Evolutionary conservation across 140 eudicot species (phyloP).

Genomic region (Stevia rebaudiana): DNA sequence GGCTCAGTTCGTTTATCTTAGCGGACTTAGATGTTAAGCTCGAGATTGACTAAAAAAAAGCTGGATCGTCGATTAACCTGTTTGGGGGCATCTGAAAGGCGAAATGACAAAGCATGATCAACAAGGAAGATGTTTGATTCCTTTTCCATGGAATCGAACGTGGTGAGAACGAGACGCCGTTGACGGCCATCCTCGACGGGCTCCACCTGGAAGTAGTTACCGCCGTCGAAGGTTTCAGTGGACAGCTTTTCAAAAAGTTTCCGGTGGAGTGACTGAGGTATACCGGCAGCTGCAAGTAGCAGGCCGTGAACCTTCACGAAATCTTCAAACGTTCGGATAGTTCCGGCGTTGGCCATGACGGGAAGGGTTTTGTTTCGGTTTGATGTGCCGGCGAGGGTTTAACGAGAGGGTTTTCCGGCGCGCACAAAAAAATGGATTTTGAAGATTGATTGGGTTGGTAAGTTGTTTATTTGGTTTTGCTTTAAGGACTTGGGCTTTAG

Average conservation of each 20-base stretch:
- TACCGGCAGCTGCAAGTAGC: conserved; percentile 77
- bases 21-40: too few species aligned
- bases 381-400: conserved; percentile 33
- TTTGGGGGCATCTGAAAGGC: conserved; percentile 86
- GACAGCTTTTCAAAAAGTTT: conserved; percentile 63
- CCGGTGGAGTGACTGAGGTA: conserved; percentile 64
- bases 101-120: conserved; percentile 95
- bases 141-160: conserved; percentile 41
- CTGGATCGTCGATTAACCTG: too few species aligned
- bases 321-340: conserved; percentile 46
- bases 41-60: too few species aligned
- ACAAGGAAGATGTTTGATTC: conserved; percentile 69
- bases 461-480: too few species aligned
- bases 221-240: conserved; percentile 82
- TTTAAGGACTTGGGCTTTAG: conserved; percentile 7
- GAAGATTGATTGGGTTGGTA: neutral
- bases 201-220: conserved; percentile 82
- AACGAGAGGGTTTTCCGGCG: conserved; percentile 19
- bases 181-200: conserved; percentile 80
- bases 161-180: conserved; percentile 59
- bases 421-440: neutral
- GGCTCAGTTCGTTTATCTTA: too few species aligned
- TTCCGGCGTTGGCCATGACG: conserved; percentile 40
- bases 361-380: conserved; percentile 4
- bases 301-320: conserved; percentile 66